Evolutionary conservation across 2,329 filamentous ascomycete species (phyloP).

Genomic region (Diplodia intermedia): DNA sequence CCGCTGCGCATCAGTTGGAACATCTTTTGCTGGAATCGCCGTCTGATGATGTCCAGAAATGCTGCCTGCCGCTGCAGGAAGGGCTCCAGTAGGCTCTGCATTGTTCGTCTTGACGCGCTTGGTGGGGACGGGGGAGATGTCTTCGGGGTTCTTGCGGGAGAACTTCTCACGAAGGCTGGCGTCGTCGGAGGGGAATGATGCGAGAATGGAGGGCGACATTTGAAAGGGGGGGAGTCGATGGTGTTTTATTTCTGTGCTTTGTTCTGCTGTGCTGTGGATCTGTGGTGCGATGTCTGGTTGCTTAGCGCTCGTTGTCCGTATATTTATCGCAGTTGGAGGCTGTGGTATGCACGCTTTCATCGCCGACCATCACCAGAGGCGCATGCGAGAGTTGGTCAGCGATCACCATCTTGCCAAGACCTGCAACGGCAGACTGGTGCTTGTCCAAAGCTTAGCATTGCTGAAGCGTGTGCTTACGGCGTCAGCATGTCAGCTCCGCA

Average conservation of each 20-base stretch:
- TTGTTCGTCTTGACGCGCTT: conserved; percentile 8
- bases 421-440: background rate
- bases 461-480: background rate
- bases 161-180: conserved; percentile 1
- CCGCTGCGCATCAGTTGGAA: conserved; percentile 2
- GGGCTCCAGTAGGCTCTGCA: conserved; percentile 15
- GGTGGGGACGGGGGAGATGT: background rate
- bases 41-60: conserved; percentile 10
- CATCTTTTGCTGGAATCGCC: conserved; percentile 5
- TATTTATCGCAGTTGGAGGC: too few species aligned
- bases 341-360: too few species aligned
- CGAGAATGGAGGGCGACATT: conserved; percentile 16
- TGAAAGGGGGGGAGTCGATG: background rate
- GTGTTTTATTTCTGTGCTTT: background rate
- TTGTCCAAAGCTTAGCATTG: background rate
- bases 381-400: too few species aligned
- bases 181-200: background rate
- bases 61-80: conserved; percentile 13
- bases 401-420: conserved; percentile 42
- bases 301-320: too few species aligned
- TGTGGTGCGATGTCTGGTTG: too few species aligned
- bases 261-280: background rate
- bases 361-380: too few species aligned
- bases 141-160: background rate
- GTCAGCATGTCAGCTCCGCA: background rate